Percentiles rank a stretch among this genome's conserved stretches.
These are phyloP conservation scores for Rhizophagus clarus DNA, from an alignment of 192 early-diverging fungal genomes.

Conservation along the genomic window DNA sequence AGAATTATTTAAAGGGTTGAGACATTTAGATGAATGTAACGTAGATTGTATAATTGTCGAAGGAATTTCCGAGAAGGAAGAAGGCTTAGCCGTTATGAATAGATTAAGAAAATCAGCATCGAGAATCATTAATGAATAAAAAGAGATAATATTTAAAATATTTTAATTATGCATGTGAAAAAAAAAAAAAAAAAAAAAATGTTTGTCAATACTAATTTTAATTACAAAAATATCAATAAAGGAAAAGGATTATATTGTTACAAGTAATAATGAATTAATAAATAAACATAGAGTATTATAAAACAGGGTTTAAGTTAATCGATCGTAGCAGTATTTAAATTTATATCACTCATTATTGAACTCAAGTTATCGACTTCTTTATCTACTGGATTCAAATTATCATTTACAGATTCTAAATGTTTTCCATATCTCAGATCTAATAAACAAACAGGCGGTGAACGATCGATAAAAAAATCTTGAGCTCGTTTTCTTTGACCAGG, in stretches of 20 bases:
- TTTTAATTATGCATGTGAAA: too few relatives aligned
- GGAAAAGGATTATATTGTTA: too few relatives aligned
- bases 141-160: too few relatives aligned
- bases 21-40: constrained; percentile 70
- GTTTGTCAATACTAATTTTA: too few relatives aligned
- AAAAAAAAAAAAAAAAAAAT: too few relatives aligned
- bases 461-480: neutral
- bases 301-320: neutral
- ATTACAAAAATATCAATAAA: too few relatives aligned
- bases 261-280: too few relatives aligned
- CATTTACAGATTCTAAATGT: neutral
- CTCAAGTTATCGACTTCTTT: neutral
- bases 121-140: constrained; percentile 42
- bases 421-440: neutral
- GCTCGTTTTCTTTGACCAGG: neutral
- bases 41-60: constrained; percentile 86
- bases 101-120: constrained; percentile 87
- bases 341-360: neutral
- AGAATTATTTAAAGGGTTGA: constrained; percentile 77
- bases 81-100: constrained; percentile 98
- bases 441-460: neutral
- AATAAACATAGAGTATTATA: neutral
- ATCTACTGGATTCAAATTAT: neutral
- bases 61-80: constrained; percentile 83
- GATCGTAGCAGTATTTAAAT: neutral